Evolutionary conservation across 2,329 filamentous ascomycete species (phyloP), one percentile per base, ranked within the genome.

Genomic region (Neonectria magnoliae): DNA sequence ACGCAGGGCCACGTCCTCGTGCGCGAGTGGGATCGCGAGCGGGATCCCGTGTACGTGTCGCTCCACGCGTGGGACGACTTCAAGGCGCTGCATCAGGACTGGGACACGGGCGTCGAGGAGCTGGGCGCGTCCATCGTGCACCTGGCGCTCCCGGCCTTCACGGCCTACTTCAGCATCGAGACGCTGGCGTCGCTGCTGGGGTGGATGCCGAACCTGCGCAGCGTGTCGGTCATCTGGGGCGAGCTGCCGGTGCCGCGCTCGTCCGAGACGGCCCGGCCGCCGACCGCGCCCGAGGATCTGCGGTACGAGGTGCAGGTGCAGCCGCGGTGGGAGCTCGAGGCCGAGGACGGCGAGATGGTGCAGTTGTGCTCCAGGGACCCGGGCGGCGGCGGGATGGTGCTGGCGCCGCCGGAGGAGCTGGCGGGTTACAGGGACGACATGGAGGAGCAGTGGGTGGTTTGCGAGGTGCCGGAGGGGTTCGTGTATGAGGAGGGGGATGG

Each of bases 121-220:
- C 44, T 69, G 29, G 64, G 65, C 27, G 48, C 45, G 3, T 47
- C 38, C 44, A 56, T 76, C 41, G 52, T 13, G 5, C 47, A 72
- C 42, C 67, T 77, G 4, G 74, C 72, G 2, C 29, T 77, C 4
- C 70, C 75, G 1, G 73, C 72, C 2, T 73, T 71, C 27, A 72
- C 68, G 18, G 70, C 69, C 5, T 76, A 76, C 61, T 70, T 73
- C 63, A 72, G 66, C 66, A 59, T 68, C 56, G 20, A 9, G 8
- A 63, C 48, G 31, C 45, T 77, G 5, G 57, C 50, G 2, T 7
- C 16, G 13, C 7, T 72, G 2, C 44, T 75, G 33, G 45, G 51
- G 4, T 44, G 25, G 13, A 55, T 73, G 57, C 58, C 67, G 22
- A 62, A 68, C 20, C 55, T 77, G 13, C 22, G 60, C 44, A 53